Conservation (phyloP, 1,284 basidiomycete genomes). For the Irpex sp. region DNA sequence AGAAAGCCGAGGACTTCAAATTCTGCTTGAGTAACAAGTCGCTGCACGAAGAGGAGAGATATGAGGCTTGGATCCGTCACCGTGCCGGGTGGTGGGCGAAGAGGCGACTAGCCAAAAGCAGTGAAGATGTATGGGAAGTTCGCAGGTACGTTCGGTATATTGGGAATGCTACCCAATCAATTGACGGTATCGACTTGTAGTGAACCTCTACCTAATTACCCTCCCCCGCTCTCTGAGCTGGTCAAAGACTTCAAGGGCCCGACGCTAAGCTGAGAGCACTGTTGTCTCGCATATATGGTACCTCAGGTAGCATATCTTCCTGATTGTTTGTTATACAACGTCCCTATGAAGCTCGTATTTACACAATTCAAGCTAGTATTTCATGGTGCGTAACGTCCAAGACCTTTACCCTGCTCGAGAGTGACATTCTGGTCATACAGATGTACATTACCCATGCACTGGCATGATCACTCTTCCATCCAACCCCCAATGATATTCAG, state of each 20-base stretch:
- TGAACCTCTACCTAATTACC: conserved; percentile 25
- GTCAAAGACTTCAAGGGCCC: background rate
- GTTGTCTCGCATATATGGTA: background rate
- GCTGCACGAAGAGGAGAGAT: conserved; percentile 69
- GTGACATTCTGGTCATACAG: too few species aligned
- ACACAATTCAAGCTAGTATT: too few species aligned
- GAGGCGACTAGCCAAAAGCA: conserved; percentile 68
- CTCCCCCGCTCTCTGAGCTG: conserved; percentile 13
- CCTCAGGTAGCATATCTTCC: background rate
- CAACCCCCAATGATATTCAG: conserved; percentile 1
- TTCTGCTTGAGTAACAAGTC: conserved; percentile 87
- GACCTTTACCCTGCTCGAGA: too few species aligned
- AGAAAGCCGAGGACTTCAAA: conserved; percentile 91
- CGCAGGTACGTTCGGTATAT: conserved; percentile 53
- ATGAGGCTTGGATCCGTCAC: conserved; percentile 79
- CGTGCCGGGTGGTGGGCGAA: conserved; percentile 91
- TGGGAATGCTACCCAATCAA: background rate
- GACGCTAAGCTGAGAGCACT: background rate
- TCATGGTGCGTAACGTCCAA: too few species aligned
- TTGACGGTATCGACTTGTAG: conserved; percentile 12
- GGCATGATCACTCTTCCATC: background rate
- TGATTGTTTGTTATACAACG: too few species aligned
- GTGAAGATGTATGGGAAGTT: conserved; percentile 92
- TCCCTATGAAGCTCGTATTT: too few species aligned
- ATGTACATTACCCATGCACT: background rate